A percentile compares a stretch with the other conserved stretches of the same genome.
phyloP scores from a whole-genome alignment of 2,329 filamentous ascomycete genomes.

The Taxawa tesnikishii region DNA sequence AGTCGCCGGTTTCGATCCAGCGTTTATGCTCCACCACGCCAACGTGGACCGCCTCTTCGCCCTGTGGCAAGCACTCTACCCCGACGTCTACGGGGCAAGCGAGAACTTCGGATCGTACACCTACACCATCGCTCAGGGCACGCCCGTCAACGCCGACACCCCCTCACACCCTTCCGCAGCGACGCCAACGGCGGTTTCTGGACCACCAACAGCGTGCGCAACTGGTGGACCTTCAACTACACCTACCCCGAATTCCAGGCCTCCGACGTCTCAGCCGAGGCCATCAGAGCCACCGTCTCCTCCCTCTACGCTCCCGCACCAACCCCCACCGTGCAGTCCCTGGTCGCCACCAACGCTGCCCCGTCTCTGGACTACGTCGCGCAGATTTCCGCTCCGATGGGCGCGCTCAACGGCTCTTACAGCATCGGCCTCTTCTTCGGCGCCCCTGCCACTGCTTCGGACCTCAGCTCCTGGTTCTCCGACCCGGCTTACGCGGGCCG shows the following conservation, averaged over 20 bases:
- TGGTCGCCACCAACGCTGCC: no score
- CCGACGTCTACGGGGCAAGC: neutral
- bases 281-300: neutral
- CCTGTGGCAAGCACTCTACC: constrained; percentile 17
- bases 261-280: neutral
- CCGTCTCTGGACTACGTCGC: no score
- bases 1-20: constrained; percentile 17
- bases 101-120: neutral
- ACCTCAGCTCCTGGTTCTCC: no score
- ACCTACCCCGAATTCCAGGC: neutral
- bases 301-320: neutral
- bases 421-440: no score
- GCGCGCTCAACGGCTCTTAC: no score
- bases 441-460: no score
- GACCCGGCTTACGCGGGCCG: no score
- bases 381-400: no score
- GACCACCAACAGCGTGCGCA: neutral
- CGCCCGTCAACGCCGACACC: neutral
- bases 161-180: constrained; percentile 5
- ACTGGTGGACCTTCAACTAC: neutral
- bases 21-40: constrained; percentile 22
- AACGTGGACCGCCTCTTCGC: constrained; percentile 21
- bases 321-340: no score
- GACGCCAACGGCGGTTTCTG: neutral
- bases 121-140: constrained; percentile 2